Evolutionary conservation across 768 basidiomycete species (phyloP).

Genomic region (Lactarius tabidus): DNA sequence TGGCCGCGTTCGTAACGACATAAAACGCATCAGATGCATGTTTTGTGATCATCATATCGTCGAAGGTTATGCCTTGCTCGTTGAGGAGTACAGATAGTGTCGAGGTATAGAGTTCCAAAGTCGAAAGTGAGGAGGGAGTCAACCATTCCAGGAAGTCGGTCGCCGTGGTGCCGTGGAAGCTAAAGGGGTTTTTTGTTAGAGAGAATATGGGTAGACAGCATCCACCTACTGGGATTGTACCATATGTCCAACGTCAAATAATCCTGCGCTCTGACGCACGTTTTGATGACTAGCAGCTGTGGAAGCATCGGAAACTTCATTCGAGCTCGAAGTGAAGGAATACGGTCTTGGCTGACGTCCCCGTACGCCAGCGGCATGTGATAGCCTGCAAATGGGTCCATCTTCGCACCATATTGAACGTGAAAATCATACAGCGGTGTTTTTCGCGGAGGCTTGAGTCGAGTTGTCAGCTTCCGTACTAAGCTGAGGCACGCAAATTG

Average conservation of each 20-base stretch:
- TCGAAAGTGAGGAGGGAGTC: conserved; percentile 64
- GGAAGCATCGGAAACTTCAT: background rate
- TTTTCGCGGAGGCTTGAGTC: conserved; percentile 38
- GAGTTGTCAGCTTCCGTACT: background rate
- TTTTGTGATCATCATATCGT: conserved; percentile 90
- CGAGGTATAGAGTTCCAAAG: conserved; percentile 67
- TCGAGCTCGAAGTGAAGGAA: conserved; percentile 8
- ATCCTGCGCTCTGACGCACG: conserved; percentile 73
- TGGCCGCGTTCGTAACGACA: conserved; percentile 93
- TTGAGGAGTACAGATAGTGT: conserved; percentile 90
- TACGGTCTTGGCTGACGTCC: conserved; percentile 69
- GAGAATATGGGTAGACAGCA: background rate
- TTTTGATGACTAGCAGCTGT: conserved; percentile 88
- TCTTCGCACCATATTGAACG: too few relatives aligned
- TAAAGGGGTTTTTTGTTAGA: conserved; percentile 30
- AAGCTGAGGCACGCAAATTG: background rate
- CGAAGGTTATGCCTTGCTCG: conserved; percentile 88
- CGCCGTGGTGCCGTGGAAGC: conserved; percentile 76
- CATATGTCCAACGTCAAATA: conserved; percentile 99
- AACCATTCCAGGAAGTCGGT: conserved; percentile 80
- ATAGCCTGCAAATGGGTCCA: too few relatives aligned
- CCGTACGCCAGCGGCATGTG: conserved; percentile 80
- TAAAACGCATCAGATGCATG: conserved; percentile 80
- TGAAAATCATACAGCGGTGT: too few relatives aligned
- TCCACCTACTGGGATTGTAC: conserved; percentile 75